Evolutionary conservation across 2,329 filamentous ascomycete species (phyloP), one percentile per base, ranked within the genome.

Genomic region (Cercospora citrullina): DNA sequence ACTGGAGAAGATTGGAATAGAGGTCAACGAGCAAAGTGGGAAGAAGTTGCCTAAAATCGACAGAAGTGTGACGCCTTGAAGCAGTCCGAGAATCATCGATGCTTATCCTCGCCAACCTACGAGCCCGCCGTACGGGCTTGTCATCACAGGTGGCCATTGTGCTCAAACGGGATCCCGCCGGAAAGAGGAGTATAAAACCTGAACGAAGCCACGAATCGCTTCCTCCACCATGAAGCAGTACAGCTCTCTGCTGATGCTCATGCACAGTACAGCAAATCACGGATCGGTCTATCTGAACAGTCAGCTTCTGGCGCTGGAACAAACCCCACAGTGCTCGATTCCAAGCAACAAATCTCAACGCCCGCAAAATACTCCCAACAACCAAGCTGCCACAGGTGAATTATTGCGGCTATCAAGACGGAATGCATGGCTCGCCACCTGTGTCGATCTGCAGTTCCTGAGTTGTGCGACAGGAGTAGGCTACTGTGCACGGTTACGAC

Each of bases 1-100:
- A 72, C 78, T 96, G 68, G 84, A 87, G 73, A 83, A 82, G 71
- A 81, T 84, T 66, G 85, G 86, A 26, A 67, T 72, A 26, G 70
- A 73, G 45, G 62, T 65, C 60, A 64, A 66, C 30, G 67, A 66
- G 63, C 59, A 69, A 6, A 69, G 63, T 58, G 58, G 55, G 61
- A 67, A 64, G n/a, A 70, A 60, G 59, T 68, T 69, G 57, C 59
- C 64, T 9, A 76, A 73, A 31, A 74, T 79, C 58, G 70, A 73
- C 64, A 66, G 71, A 10, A 71, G 60, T 60, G 71, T 73, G 33
- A 67, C 65, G 51, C 71, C 70, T 64, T 73, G 71, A 73, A 14
- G 23, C 10, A 6, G 21, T 4, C 23, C 5, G 7, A 9, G 4
- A 23, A 28, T 14, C 21, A 4, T 1, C 48, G 5, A 16, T 14